Percentiles rank a stretch among this genome's conserved stretches.
Conservation (phyloP, 2,329 filamentous ascomycete species). For the Fusarium anguioides region DNA sequence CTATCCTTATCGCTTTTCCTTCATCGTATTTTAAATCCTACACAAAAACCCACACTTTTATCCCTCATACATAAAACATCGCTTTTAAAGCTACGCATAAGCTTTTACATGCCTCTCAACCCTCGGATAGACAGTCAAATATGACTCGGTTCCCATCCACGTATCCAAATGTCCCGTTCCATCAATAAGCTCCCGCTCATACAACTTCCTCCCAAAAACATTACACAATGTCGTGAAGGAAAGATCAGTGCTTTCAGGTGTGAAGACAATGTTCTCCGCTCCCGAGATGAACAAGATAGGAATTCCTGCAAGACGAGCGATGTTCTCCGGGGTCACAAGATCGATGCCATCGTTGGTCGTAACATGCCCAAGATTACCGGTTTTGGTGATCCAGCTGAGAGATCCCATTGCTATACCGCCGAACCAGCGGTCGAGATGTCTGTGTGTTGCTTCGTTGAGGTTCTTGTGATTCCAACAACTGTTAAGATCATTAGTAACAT, state of each 20-base stretch:
- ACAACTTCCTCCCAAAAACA: conserved; percentile 36
- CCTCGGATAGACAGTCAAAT: conserved; percentile 37
- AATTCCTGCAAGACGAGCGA: conserved; percentile 61
- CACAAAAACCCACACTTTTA: no score
- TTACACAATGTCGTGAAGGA: conserved; percentile 40
- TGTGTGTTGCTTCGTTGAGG: no score
- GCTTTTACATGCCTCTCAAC: conserved; percentile 24
- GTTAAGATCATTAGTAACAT: no score
- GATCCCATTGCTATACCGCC: conserved; percentile 67
- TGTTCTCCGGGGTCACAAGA: conserved; percentile 62
- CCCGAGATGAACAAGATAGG: conserved; percentile 58
- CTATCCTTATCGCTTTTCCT: no score
- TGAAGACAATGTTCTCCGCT: conserved; percentile 34
- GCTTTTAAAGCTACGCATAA: neutral
- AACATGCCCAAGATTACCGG: conserved; percentile 63
- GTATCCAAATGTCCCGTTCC: conserved; percentile 41
- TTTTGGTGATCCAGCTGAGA: conserved; percentile 66
- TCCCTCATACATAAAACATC: no score
- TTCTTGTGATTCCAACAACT: no score
- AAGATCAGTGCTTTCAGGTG: conserved; percentile 40
- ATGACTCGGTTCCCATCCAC: conserved; percentile 40
- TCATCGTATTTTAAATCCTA: no score
- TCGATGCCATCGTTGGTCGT: conserved; percentile 62
- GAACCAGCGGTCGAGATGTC: no score
- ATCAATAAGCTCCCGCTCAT: conserved; percentile 42